Evolutionary conservation across 2,329 filamentous ascomycete species (phyloP), one percentile per base, ranked within the genome.

Genomic region (Cryphonectria carpinicola): DNA sequence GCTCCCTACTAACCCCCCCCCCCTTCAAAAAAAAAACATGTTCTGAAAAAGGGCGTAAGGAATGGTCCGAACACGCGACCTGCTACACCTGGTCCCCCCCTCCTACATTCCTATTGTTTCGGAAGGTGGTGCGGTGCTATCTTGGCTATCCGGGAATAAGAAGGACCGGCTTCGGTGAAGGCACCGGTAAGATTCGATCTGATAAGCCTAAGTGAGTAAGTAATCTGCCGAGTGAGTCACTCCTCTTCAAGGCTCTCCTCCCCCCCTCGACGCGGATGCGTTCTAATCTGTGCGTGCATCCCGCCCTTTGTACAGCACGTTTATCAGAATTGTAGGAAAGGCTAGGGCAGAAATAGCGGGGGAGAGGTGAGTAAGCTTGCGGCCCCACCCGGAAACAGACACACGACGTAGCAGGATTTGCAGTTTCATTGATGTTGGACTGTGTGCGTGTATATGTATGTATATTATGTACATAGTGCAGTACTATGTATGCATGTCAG

Each of bases 261-360:
- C 14, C 43, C 5, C n/a, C 52, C 25, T 25, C 32, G 32, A 32
- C 32, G 13, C 25, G 25, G 14, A 17, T 28, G 54, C 28, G 54
- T 35, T 58, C 25, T 14, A 58, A 58, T 7, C 25, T 32, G 11
- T 25, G 49, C 10, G 28, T 58, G 52, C 28, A 17, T 32, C 28
- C 54, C 54, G 54, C 54, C 54, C 25, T 58, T 58, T 58, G 28
- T 58, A 58, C 54, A 32, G 28, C 54, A 58, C 25, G 28, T 32
- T 14, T 5, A 19, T 28, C 5, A 32, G 25, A 10, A 32, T 19
- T 32, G 28, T 35, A 32, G 25, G 54, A 19, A 8, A 35, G 54
- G 14, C 28, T 19, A 8, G 28, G 54, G 54, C 28, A 17, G 54
- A 14, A 56, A 17, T 28, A 25, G 25, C 54, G 54, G 54, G 25